Evolutionary conservation across 2,329 filamentous ascomycete genomes (phyloP).

Genomic region (Fusarium nygamai): DNA sequence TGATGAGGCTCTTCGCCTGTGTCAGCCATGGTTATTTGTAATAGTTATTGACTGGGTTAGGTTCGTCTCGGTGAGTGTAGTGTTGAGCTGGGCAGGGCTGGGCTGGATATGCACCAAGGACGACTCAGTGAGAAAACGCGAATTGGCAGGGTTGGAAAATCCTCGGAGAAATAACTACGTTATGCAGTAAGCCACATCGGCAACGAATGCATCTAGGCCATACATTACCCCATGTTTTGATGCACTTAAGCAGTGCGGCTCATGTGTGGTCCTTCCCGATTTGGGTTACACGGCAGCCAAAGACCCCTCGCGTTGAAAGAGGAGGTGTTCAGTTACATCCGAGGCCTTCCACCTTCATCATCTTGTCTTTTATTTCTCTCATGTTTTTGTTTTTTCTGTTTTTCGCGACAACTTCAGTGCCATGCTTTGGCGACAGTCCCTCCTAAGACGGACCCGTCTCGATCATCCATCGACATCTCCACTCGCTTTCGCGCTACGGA

Average conservation of each 20-base stretch:
- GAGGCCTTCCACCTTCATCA: conserved; percentile 13
- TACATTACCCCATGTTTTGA: conserved; percentile 25
- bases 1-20: conserved; percentile 76
- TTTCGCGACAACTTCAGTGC: conserved; percentile 15
- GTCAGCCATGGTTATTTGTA: conserved; percentile 77
- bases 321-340: conserved; percentile 24
- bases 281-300: conserved; percentile 40
- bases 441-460: conserved; percentile 38
- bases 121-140: conserved; percentile 34
- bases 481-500: conserved; percentile 35
- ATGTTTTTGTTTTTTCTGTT: not conserved
- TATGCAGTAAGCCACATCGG: conserved; percentile 12
- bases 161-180: conserved; percentile 28
- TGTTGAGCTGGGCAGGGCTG: conserved; percentile 6
- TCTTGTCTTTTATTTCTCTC: conserved; percentile 1
- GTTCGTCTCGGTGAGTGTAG: conserved; percentile 1
- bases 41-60: not conserved
- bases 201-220: conserved; percentile 11
- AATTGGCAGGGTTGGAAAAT: conserved; percentile 37
- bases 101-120: conserved; percentile 26
- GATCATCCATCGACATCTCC: conserved; percentile 33
- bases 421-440: conserved; percentile 46
- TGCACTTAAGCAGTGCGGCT: conserved; percentile 23
- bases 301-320: conserved; percentile 27
- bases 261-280: conserved; percentile 21